phyloP scores from a whole-genome alignment of 192 early-diverging fungal genomes.

The Backusella mclennaniae region DNA sequence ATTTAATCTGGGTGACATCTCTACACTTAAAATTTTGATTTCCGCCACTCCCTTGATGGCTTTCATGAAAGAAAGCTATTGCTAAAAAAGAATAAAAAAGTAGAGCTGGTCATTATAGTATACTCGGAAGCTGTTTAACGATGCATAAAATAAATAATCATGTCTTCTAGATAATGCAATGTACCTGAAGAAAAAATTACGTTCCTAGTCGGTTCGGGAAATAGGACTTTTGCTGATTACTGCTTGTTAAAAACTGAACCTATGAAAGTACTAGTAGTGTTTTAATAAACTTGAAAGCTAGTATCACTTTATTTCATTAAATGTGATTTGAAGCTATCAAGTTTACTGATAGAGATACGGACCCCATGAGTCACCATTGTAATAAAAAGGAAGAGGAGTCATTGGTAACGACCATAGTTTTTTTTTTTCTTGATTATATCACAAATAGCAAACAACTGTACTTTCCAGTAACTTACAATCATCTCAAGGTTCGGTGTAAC shows the following conservation, averaged over 20 bases:
- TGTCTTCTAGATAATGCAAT: background rate
- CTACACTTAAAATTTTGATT: background rate
- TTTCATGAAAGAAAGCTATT: background rate
- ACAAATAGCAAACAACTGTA: too few species aligned
- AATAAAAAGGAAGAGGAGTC: background rate
- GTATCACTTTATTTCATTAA: background rate
- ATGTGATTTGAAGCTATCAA: background rate
- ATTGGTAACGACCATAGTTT: background rate
- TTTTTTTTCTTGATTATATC: background rate
- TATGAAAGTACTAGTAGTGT: background rate
- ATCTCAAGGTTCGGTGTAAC: too few species aligned
- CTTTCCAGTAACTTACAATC: too few species aligned
- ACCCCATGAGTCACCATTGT: background rate
- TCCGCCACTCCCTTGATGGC: background rate
- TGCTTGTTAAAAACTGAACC: background rate
- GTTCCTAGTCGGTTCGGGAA: background rate
- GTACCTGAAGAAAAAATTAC: background rate
- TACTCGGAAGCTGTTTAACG: background rate
- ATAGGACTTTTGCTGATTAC: background rate
- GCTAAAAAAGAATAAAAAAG: background rate
- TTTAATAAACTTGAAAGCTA: background rate
- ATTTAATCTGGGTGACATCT: background rate
- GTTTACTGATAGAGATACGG: background rate
- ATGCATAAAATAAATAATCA: background rate
- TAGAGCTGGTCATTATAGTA: background rate